Evolutionary conservation across 2,329 filamentous ascomycete species (phyloP).

Genomic region (Colletotrichum tanaceti): DNA sequence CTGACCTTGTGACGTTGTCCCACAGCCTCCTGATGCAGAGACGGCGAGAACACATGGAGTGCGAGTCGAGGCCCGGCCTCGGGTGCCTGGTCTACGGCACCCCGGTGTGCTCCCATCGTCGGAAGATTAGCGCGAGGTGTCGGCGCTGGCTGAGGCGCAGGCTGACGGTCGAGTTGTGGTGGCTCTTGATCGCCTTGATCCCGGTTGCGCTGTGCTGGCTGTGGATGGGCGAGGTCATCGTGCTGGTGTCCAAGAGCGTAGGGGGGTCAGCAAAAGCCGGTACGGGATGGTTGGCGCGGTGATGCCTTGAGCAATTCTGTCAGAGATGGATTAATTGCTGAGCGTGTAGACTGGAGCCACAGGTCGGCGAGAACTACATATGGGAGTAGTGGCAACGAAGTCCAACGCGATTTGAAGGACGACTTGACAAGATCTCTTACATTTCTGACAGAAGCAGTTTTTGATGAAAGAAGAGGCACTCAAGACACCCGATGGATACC

Average conservation of each 20-base stretch:
- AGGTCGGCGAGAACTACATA: not conserved
- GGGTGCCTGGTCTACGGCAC: conserved; percentile 68
- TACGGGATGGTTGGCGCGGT: not conserved
- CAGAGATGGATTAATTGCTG: too few species aligned
- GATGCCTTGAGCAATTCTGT: not conserved
- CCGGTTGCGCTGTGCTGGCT: conserved; percentile 55
- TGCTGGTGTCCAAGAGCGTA: not conserved
- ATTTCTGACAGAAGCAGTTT: too few species aligned
- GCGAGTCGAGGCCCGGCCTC: conserved; percentile 66
- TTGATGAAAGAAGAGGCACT: too few species aligned
- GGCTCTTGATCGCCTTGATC: conserved; percentile 58
- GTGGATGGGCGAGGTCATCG: conserved; percentile 47
- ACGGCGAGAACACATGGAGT: conserved; percentile 70
- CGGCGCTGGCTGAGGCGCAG: conserved; percentile 58
- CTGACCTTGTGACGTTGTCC: too few species aligned
- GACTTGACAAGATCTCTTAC: too few species aligned
- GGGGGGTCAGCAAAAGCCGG: not conserved
- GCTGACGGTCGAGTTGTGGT: conserved; percentile 62
- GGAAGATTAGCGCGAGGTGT: conserved; percentile 57
- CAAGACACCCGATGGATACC: too few species aligned
- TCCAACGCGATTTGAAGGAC: too few species aligned
- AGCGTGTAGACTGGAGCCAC: not conserved
- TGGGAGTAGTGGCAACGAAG: too few species aligned
- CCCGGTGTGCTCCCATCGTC: conserved; percentile 57
- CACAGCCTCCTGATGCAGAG: conserved; percentile 71